Percentiles rank a stretch among this genome's conserved stretches.
phyloP scores from a whole-genome alignment of 83 land plant genomes.

The Isoetes engelmannii region DNA sequence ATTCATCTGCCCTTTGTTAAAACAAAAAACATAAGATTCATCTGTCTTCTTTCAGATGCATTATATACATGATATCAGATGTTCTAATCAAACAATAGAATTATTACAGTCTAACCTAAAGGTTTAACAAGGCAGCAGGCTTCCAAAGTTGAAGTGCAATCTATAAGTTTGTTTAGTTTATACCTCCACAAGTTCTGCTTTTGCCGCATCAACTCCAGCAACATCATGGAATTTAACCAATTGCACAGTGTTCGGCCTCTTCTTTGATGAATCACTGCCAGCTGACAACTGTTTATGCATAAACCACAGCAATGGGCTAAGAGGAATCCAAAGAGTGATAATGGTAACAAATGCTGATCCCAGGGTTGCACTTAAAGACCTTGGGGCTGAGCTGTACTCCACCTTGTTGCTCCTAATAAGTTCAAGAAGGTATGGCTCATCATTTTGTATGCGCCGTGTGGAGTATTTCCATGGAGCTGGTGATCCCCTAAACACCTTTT shows the following conservation, averaged over 20 bases:
- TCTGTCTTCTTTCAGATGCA: background rate
- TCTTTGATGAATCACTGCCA: slow-evolving; percentile 49
- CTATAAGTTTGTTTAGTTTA: too few species aligned
- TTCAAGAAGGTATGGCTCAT: slow-evolving; percentile 70
- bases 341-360: slow-evolving; percentile 48
- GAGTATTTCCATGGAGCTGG: slow-evolving; percentile 54
- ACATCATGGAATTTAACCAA: slow-evolving; percentile 83
- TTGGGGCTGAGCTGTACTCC: slow-evolving; percentile 83
- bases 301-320: slow-evolving; percentile 83
- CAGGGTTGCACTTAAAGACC: slow-evolving; percentile 45
- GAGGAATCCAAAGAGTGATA: slow-evolving; percentile 78
- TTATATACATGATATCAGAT: slow-evolving; percentile 2
- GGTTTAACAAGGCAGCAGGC: too few species aligned
- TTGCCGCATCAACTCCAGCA: slow-evolving; percentile 92
- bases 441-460: slow-evolving; percentile 68
- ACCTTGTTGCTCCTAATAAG: slow-evolving; percentile 77
- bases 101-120: too few species aligned
- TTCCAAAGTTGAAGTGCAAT: too few species aligned
- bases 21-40: background rate
- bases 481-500: slow-evolving; percentile 1
- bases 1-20: too few species aligned
- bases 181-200: slow-evolving; percentile 92
- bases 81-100: background rate
- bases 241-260: slow-evolving; percentile 45
- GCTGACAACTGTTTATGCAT: slow-evolving; percentile 68